A percentile compares a stretch with the other conserved stretches of the same genome.
Evolutionary conservation across 83 land plant species (phyloP).

Genomic region (Picea mariana): DNA sequence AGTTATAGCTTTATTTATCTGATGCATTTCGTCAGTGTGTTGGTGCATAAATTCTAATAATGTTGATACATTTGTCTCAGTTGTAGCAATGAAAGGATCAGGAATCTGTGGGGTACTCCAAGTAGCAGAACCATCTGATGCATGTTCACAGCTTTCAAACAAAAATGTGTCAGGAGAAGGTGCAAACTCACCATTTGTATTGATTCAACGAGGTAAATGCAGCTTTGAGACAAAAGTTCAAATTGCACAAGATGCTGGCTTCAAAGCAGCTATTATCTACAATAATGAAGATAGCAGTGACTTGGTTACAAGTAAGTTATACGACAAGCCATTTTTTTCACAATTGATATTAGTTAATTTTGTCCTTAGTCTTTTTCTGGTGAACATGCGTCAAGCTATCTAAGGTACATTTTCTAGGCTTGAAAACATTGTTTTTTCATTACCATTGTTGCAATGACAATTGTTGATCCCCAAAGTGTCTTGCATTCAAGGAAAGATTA

Average conservation of each 20-base stretch:
- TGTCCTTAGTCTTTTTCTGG: background rate
- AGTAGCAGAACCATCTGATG: conserved; percentile 69
- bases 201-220: conserved; percentile 75
- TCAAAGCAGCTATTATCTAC: conserved; percentile 57
- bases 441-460: background rate
- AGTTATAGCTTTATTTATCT: background rate
- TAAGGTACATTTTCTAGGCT: background rate
- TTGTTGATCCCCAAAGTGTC: background rate
- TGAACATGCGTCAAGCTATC: background rate
- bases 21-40: background rate
- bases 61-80: conserved; percentile 24
- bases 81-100: conserved; percentile 37
- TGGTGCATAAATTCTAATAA: background rate
- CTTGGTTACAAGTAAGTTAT: conserved; percentile 55
- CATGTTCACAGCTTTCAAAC: conserved; percentile 56
- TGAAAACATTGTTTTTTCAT: background rate
- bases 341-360: conserved; percentile 13
- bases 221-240: conserved; percentile 54
- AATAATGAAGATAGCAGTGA: conserved; percentile 48
- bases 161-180: conserved; percentile 20
- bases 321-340: background rate
- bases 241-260: conserved; percentile 66
- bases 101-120: conserved; percentile 57
- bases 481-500: background rate
- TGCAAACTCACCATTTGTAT: conserved; percentile 45